Conservation (phyloP, 257 asterid species). For the Osmanthus fragrans region DNA sequence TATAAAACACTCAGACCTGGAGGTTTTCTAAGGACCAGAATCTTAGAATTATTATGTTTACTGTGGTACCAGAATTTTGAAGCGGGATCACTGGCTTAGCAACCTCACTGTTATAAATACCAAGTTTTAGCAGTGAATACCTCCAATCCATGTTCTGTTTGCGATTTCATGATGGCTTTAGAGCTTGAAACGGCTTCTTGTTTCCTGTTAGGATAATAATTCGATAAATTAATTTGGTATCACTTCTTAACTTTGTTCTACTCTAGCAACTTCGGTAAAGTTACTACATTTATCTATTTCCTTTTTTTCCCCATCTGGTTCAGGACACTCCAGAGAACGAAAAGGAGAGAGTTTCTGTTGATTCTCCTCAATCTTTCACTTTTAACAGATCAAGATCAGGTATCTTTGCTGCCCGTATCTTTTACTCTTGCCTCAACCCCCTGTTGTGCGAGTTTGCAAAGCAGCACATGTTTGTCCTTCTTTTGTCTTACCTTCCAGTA, state of each 20-base stretch:
- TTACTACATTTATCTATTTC: conserved; percentile 18
- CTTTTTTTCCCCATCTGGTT: conserved; percentile 22
- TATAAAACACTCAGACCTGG: background rate
- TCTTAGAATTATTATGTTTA: background rate
- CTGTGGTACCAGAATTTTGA: background rate
- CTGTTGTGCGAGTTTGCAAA: conserved; percentile 9
- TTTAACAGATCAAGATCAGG: conserved; percentile 74
- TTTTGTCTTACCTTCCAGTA: background rate
- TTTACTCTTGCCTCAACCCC: background rate
- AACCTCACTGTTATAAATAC: background rate
- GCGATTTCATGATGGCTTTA: background rate
- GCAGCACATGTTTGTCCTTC: background rate
- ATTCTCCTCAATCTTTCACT: conserved; percentile 43
- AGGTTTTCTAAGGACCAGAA: background rate
- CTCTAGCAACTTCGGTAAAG: background rate
- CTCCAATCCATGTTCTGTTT: background rate
- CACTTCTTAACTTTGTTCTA: background rate
- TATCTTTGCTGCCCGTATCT: conserved; percentile 25
- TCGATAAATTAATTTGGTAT: background rate
- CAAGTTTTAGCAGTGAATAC: background rate
- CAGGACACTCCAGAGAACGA: conserved; percentile 38
- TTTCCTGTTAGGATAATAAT: background rate
- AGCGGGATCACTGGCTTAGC: background rate
- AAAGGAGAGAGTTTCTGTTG: conserved; percentile 24
- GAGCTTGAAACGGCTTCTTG: conserved; percentile 11